Evolutionary conservation across 345 rosid species (phyloP), one percentile per base, ranked within the genome.

Genomic region (Abelmoschus esculentus): DNA sequence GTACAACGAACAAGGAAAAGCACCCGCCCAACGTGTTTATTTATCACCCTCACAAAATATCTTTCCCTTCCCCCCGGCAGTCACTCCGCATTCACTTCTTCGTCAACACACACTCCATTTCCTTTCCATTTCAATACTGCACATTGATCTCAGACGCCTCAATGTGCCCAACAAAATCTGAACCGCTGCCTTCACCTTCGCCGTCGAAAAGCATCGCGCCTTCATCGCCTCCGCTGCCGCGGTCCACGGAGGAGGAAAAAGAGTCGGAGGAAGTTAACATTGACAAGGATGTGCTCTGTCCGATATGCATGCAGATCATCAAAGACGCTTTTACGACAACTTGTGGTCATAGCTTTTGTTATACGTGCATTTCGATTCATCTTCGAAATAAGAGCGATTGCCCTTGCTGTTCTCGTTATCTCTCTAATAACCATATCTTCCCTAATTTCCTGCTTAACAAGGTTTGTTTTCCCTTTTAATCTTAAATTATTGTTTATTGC

Each of bases 251-350:
- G 22, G 73, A 2, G 13, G 56, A 66, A 52, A 40, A 47, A 26
- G 75, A 8, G 34, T 61, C 64, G 19, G 40, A 42, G n/a, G 76
- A 32, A 14, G 58, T 7, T 12, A 70, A 55, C n/a, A 34, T 54
- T n/a, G 88, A 84, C 36, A 83, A 72, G 80, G 86, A 77, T 26
- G 70, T 75, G 70, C 67, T 76, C 18, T 85, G 91, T 72, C 89
- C 89, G 63, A 87, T 85, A 52, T 87, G 91, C 78, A 80, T 83
- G 87, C 79, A 85, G 78, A 67, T 85, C 6, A 80, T 83, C 28
- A 79, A 70, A 66, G 89, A 85, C 55, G 87, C 86, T 26, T 85
- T 83, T 66, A 70, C 74, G 13, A 83, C 91, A 4, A 83, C 83
- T 15, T 75, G 91, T 34, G 91, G 89, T 13, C 87, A 83, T 67